Base-by-base conservation (phyloP, 2,329 filamentous ascomycete genomes). In the Epichloe elymi region DNA sequence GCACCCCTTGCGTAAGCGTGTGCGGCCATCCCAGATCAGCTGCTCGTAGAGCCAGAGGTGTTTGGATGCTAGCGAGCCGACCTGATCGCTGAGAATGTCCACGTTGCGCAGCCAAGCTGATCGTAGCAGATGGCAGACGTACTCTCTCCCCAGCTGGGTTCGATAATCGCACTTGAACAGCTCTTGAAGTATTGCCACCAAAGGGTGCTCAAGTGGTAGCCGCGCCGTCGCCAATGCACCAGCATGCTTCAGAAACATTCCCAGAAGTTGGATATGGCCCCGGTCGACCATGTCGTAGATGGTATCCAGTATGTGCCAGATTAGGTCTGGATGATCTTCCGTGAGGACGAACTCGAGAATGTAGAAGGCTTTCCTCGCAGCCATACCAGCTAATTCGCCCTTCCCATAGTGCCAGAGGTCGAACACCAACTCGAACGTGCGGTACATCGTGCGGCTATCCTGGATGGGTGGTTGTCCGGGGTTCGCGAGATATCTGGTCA, bases 381-480 rank as follows among this genome's bases (percentile, higher is more conserved):
- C 66, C 60, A 67, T 61, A 12, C 66, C 66, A 8, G 66, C 66
- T 5, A 68, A 54, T 30, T 63, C 58, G 5, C 66, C 66, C 45
- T 62, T 63, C 3, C 65, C 66, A n/a, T 63, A 59, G 23, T 57
- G 60, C 65, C 65, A 68, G 11, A 68, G 57, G 51, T 67, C 66
- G 45, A 67, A 68, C 20, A 65, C 65, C 15, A 68, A 58, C 52
- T 68, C 66, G 49, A 68, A 68, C 1, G 64, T 68, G 48, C 66
- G 63, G 49, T 67, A 68, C 66, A 68, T 68, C 45, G 66, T 68
- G 35, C 66, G 66, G 47, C 66, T 68, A 50, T 68, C 66, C 50
- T 67, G 63, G 11, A 67, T 65, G 23, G 63, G 66, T 10, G 65
- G 65, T 10, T 59, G 60, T 33, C 64, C 64, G 12, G 65, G 66